Evolutionary conservation across 2,329 filamentous ascomycete genomes (phyloP).

Genomic region (Botryotinia convoluta): DNA sequence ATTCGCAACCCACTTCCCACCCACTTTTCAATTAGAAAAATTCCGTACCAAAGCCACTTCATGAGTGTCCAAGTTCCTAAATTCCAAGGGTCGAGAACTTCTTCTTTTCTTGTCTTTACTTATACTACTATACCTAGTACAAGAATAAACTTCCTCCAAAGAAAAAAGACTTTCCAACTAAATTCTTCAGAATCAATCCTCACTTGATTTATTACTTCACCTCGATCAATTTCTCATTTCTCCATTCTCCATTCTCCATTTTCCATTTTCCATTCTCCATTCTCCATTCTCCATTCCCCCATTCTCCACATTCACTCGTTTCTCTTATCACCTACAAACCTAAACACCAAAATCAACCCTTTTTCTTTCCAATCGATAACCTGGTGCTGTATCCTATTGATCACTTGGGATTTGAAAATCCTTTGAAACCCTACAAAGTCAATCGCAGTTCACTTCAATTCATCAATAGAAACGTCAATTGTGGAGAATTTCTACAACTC

Average conservation of each 20-base stretch:
- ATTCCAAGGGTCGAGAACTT: constrained; percentile 1
- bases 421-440: not conserved
- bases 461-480: not conserved
- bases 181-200: not conserved
- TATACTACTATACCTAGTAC: not conserved
- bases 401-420: not conserved
- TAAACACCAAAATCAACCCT: not conserved
- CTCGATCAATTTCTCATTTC: not conserved
- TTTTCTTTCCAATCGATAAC: not conserved
- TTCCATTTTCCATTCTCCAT: not conserved
- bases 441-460: not conserved
- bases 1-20: not conserved
- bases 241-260: not conserved
- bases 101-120: not conserved
- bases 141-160: not conserved
- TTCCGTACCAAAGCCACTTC: not conserved
- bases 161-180: not conserved
- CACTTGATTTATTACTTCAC: not conserved
- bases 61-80: not conserved
- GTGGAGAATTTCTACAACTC: not conserved
- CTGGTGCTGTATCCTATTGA: not conserved
- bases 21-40: not conserved
- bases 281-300: not conserved
- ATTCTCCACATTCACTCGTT: constrained; percentile 15
- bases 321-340: not conserved